Evolutionary conservation across 2,329 filamentous ascomycete species (phyloP).

Genomic region (Aspergillus phoenicis): DNA sequence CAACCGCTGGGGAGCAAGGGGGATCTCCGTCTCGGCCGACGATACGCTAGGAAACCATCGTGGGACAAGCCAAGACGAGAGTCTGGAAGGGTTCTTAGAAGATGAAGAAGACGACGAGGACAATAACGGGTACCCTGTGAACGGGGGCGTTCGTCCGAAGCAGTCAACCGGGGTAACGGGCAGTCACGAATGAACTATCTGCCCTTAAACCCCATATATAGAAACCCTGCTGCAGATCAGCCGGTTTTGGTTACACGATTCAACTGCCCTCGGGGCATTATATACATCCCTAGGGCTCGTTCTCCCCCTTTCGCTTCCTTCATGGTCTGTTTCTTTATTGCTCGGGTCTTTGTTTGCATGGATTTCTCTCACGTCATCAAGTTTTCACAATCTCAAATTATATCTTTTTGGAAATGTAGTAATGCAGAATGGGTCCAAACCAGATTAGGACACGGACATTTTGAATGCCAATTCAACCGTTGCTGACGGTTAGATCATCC

Average conservation of each 20-base stretch:
- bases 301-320: neutral
- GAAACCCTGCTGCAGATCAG: conserved; percentile 11
- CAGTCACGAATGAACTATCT: conserved; percentile 7
- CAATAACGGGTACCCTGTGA: neutral
- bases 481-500: neutral
- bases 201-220: conserved; percentile 8
- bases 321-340: neutral
- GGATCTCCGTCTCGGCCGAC: conserved; percentile 63
- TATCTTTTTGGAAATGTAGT: conserved; percentile 3
- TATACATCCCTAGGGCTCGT: neutral
- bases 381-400: conserved; percentile 1
- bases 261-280: neutral
- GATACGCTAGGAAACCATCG: conserved; percentile 45
- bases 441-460: neutral
- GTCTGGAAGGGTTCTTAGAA: conserved; percentile 25
- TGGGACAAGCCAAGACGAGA: conserved; percentile 16
- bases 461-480: neutral
- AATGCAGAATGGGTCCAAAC: neutral
- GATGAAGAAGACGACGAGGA: conserved; percentile 22
- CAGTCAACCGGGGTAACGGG: conserved; percentile 10
- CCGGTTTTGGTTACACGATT: neutral
- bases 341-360: neutral
- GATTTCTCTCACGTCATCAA: neutral
- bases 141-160: conserved; percentile 6
- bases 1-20: conserved; percentile 60